Evolutionary conservation across 805 yeast genomes (phyloP).

Genomic region (Yarrowia deformans): DNA sequence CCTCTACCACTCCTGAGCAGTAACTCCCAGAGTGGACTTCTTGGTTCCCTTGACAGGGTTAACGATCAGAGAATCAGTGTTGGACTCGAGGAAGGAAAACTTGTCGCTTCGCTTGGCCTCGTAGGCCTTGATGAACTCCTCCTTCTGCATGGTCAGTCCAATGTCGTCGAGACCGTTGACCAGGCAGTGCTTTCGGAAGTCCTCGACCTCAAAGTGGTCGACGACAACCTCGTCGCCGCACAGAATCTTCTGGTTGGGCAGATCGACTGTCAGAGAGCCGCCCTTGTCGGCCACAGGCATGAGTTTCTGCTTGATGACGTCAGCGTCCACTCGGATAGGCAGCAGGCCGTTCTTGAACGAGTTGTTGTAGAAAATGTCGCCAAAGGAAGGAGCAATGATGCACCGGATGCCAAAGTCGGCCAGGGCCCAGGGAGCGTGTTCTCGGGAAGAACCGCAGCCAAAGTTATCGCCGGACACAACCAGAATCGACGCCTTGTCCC

Average conservation of each 20-base stretch:
- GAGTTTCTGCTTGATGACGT: conserved; percentile 71
- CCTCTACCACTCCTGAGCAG: conserved; percentile 41
- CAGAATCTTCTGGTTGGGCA: conserved; percentile 82
- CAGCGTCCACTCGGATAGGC: conserved; percentile 90
- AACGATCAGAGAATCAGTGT: conserved; percentile 63
- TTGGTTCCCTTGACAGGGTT: conserved; percentile 56
- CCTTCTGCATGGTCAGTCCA: conserved; percentile 92
- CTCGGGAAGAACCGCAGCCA: conserved; percentile 99
- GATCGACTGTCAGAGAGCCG: conserved; percentile 74
- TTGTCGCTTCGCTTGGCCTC: conserved; percentile 78
- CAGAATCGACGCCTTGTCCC: conserved; percentile 77
- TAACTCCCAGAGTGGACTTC: conserved; percentile 39
- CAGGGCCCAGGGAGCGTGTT: conserved; percentile 99
- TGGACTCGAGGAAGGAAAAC: conserved; percentile 94
- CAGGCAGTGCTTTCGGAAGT: conserved; percentile 92
- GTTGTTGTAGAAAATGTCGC: conserved; percentile 97
- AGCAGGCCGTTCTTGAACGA: conserved; percentile 94
- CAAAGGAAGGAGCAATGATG: conserved; percentile 97
- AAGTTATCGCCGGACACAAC: conserved; percentile 96
- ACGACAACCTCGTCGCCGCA: conserved; percentile 76
- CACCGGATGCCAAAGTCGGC: conserved; percentile 96
- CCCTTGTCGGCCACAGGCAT: conserved; percentile 83
- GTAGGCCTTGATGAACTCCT: conserved; percentile 71
- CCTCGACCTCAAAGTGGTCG: conserved; percentile 85
- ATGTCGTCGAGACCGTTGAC: conserved; percentile 96